Base-by-base conservation (phyloP, 495 filamentous ascomycete species). In the Hypomontagnella submonticulosa region DNA sequence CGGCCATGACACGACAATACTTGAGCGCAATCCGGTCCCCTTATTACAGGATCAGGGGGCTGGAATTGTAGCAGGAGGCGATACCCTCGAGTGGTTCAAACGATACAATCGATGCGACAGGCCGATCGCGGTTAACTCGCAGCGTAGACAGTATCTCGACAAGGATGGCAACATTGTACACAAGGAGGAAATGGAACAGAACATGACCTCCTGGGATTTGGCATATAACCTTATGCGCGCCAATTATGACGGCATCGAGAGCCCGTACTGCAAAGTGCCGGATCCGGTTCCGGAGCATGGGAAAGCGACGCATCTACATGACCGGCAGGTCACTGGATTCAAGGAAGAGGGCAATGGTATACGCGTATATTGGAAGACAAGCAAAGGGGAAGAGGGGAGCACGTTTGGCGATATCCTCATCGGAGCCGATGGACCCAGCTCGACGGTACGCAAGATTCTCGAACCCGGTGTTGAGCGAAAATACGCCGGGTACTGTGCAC, bases 401-500 rank as follows among this genome's bases (percentile, higher is more conserved):
- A 65, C 74, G 3, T 52, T 54, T 3, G 83, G 78, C 7, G 83
- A 86, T 65, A 63, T 83, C 8, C 67, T 87, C 30, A 66, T 88
- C 59, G 85, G 74, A 4, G 84, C 84, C 37, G 85, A 88, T 72
- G 85, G 85, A 2, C 78, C 84, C 0, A 80, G 75, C 69, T 87
- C 85, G 19, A 80, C 78, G 3, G 67, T 87, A 13, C 78, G 85
- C 13, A 71, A 69, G 16, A 68, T 84, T 7, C 71, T 86, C 7
- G 61, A 77, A 33, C 81, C 83, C 0, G 61, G 72, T 5, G 74
- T 83, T 4, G 53, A 82, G 57, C 70, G 84, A 9, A 82, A 67
- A n/a, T 86, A 86, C 66, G 81, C 80, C 0, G 85, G 84, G 7
- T 87, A 87, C 72, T 80, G 80, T 54, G 83, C 84, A 1, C 77